Evolutionary conservation across 83 land plant species (phyloP).

Genomic region (Isoetes engelmannii): DNA sequence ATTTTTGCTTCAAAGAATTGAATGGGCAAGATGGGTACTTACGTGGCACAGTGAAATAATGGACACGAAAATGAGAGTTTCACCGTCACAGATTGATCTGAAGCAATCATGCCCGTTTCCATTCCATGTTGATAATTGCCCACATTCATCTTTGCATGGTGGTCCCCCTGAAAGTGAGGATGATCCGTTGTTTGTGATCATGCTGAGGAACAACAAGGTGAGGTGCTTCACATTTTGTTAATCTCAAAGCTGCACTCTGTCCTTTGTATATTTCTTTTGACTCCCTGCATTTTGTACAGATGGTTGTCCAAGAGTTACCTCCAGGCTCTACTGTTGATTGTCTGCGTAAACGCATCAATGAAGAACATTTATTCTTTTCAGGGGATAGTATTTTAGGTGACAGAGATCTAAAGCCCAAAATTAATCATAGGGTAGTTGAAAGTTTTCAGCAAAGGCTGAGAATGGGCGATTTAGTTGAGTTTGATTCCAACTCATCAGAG

Average conservation of each 20-base stretch:
- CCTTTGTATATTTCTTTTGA: neutral
- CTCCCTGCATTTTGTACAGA: conserved; percentile 43
- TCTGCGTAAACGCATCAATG: conserved; percentile 32
- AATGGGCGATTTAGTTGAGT: conserved; percentile 90
- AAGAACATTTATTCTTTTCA: conserved; percentile 40
- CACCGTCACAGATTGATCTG: conserved; percentile 33
- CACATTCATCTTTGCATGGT: conserved; percentile 27
- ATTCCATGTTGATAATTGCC: conserved; percentile 63
- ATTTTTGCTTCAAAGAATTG: conserved; percentile 76
- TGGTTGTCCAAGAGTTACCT: conserved; percentile 85
- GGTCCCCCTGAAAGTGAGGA: conserved; percentile 41
- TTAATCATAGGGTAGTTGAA: conserved; percentile 64
- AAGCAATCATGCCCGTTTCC: conserved; percentile 73
- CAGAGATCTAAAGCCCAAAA: conserved; percentile 59
- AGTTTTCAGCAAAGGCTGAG: conserved; percentile 56
- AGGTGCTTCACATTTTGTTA: conserved; percentile 1
- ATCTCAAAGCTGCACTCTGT: neutral
- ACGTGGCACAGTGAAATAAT: conserved; percentile 85
- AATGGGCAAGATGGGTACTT: conserved; percentile 94
- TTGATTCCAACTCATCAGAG: neutral
- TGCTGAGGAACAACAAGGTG: conserved; percentile 66
- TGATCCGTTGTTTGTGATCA: conserved; percentile 74
- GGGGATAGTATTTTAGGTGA: conserved; percentile 39
- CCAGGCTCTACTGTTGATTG: conserved; percentile 64
- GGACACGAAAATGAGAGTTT: conserved; percentile 50